Conservation (phyloP, 768 basidiomycete genomes). For the Royoungia palumana region DNA sequence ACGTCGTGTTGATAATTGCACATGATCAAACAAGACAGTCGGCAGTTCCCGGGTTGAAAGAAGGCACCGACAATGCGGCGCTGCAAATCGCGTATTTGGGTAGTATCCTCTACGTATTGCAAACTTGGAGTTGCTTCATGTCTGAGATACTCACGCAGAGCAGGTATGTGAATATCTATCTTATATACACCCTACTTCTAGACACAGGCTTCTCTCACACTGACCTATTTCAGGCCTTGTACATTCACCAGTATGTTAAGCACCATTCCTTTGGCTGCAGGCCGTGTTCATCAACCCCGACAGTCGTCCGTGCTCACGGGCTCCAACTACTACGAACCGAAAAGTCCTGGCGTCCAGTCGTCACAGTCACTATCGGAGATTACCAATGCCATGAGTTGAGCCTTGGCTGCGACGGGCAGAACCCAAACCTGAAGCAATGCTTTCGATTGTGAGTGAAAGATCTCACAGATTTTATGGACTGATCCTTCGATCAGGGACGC, state of each 20-base stretch:
- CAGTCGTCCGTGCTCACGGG: slow-evolving; percentile 41
- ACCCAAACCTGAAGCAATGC: slow-evolving; percentile 56
- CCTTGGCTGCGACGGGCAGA: slow-evolving; percentile 68
- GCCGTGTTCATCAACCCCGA: not conserved
- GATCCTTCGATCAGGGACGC: not conserved
- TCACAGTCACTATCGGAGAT: slow-evolving; percentile 54
- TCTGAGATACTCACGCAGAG: not conserved
- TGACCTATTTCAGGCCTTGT: slow-evolving; percentile 1
- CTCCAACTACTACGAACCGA: slow-evolving; percentile 48
- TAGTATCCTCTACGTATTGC: no score
- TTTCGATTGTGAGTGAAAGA: slow-evolving; percentile 48
- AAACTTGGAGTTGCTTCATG: not conserved
- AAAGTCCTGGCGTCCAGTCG: slow-evolving; percentile 65
- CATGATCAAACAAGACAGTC: no score
- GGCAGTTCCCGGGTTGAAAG: no score
- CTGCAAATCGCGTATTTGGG: no score
- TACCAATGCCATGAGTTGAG: slow-evolving; percentile 51
- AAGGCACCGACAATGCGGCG: no score
- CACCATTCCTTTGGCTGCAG: no score
- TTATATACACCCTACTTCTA: no score
- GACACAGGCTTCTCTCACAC: not conserved
- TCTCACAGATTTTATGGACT: not conserved
- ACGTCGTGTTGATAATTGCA: not conserved
- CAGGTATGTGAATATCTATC: not conserved
- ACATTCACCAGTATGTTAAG: slow-evolving; percentile 10